Evolutionary conservation across 1,284 basidiomycete species (phyloP), one percentile per base, ranked within the genome.

Genomic region (Paramarasmius palmivorus): DNA sequence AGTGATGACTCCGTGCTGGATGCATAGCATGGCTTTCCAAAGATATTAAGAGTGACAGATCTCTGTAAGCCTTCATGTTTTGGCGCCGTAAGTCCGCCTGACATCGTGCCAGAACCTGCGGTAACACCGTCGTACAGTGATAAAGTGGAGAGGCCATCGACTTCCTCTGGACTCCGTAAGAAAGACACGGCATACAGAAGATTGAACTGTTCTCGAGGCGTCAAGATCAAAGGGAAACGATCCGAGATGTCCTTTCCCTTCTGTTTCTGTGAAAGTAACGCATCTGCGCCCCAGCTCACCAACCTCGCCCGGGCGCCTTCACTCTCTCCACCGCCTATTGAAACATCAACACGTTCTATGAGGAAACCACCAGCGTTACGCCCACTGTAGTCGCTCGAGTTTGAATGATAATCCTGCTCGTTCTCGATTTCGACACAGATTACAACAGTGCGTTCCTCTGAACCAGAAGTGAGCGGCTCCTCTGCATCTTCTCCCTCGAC

Each of bases 391-490:
- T 46, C 44, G 25, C 44, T 46, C 2, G 44, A 12, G 14, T 32
- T 46, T 14, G 44, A 26, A 29, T 29, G 32, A 26, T 26, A 26
- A 41, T 86, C 82, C 8, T 77, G 81, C 5, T 82, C 77, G 70
- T 93, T 90, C 68, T 93, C 90, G 49, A 96, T 75, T 65, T 97
- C 90, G 7, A 95, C 84, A 59, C 90, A 92, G 10, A 95, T 81
- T 10, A 94, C 84, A 22, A 95, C 85, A 0, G 91, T 92, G 37
- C 88, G 79, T 66, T 94, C 92, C 50, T 87, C 88, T 55, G 83
- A 86, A 6, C 86, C 89, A 0, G 88, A 87, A 63, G 87, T 84
- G 37, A 78, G 68, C 22, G 78, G 76, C 8, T 74, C 72, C 1
- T 68, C 56, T 32, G 45, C 57, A 35, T 56, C 56, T n/a, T n/a